Base-by-base conservation (phyloP, 257 asterid species). In the Sherardia arvensis region DNA sequence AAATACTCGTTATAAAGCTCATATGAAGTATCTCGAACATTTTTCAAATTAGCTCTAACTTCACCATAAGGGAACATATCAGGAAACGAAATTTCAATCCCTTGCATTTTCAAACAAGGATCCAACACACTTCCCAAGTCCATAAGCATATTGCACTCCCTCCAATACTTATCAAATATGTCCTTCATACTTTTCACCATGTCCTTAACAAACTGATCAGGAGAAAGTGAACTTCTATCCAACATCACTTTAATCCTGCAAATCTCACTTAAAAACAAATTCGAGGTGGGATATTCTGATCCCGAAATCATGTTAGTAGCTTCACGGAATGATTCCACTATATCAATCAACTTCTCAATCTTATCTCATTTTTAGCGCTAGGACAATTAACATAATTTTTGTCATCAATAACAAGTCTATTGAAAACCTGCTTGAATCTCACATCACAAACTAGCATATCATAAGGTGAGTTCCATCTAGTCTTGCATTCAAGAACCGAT, bases 281-380 rank as follows among this genome's bases (percentile, higher is more conserved):
- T 73, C 5, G 77, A 67, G 1, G 66, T 73, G 0, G 77, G 77
- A 61, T 66, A 67, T 9, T 73, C 65, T 33, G 27, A 65, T 4
- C 64, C 49, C 7, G 68, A 66, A 10, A 66, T 40, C 0, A 66
- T 34, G 0, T 70, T 40, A 8, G 64, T 69, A 4, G 58, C 25
- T 7, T 22, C 49, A 10, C 32, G 33, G 5, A 69, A 69, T 1
- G 23, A 8, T 34, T 62, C 28, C 2, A 69, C 27, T 3, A 61
- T 2, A 12, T 23, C 14, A n/a, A 10, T 8, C 0, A 69, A 38
- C 0, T 60, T 53, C n/a, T 62, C 68, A 14, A 53, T 28, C 15
- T 33, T 61, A 23, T 18, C 26, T 63, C 66, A 30, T n/a, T 45
- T 26, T 33, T 61, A 27, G 0, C 8, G 36, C 9, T 20, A 10